phyloP scores from a whole-genome alignment of 192 early-diverging fungal species.

The Coemansia asiatica region DNA sequence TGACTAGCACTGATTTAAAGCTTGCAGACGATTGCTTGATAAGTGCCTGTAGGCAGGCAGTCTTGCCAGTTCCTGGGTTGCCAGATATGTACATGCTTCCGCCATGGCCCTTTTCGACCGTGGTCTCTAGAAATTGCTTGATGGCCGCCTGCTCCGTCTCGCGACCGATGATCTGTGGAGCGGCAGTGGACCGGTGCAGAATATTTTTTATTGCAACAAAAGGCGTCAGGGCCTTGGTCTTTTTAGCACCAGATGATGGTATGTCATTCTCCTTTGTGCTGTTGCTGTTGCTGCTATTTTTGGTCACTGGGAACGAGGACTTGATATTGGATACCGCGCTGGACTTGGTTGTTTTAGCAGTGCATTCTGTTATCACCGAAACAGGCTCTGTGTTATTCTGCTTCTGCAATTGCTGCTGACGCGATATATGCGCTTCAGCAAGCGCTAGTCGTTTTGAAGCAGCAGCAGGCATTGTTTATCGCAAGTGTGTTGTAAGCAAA shows the following conservation, averaged over 20 bases:
- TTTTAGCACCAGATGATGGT: not conserved
- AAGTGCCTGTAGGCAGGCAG: slow-evolving; percentile 68
- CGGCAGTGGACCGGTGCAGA: slow-evolving; percentile 45
- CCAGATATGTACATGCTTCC: slow-evolving; percentile 87
- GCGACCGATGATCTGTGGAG: slow-evolving; percentile 53
- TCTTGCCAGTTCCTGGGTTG: slow-evolving; percentile 94
- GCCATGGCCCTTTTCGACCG: slow-evolving; percentile 37
- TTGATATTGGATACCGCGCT: slow-evolving; percentile 24
- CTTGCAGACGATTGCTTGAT: slow-evolving; percentile 50
- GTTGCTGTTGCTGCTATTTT: slow-evolving; percentile 24
- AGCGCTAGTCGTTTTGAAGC: slow-evolving; percentile 27
- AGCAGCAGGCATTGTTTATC: slow-evolving; percentile 36
- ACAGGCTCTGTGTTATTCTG: not conserved
- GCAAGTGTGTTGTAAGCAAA: not conserved
- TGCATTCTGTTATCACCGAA: not conserved
- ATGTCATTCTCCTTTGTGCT: not conserved
- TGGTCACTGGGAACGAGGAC: slow-evolving; percentile 34
- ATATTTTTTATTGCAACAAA: slow-evolving; percentile 36
- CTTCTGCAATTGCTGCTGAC: slow-evolving; percentile 13
- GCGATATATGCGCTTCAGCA: slow-evolving; percentile 31
- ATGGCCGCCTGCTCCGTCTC: slow-evolving; percentile 39
- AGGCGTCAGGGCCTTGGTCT: slow-evolving; percentile 14
- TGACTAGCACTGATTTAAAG: slow-evolving; percentile 63
- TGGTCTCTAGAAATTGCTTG: slow-evolving; percentile 28
- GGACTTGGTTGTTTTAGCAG: not conserved